Base-by-base conservation (phyloP, 371 early-diverging fungal species). In the Basidiobolus heterosporus region DNA sequence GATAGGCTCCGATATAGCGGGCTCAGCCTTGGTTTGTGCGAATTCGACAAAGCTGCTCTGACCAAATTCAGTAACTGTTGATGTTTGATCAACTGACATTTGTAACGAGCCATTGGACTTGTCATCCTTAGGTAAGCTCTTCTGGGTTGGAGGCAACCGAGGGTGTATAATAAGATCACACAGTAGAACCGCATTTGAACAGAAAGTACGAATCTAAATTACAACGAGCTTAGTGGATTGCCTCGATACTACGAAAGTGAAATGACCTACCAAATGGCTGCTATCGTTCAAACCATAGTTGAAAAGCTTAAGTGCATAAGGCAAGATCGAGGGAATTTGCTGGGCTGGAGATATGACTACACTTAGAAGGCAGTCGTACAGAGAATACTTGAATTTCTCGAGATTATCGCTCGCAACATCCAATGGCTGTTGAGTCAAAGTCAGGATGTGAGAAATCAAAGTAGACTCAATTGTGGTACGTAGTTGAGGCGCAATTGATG, bases 91-190 rank as follows among this genome's bases (percentile, higher is more conserved):
- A 3, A 30, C 5, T 5, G 30, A 30, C 30, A 9, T 3, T 30
- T 30, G 30, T 9, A 30, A 9, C 30, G 5, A 3, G 30, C 9
- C 9, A 9, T 3, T 3, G 9, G 30, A 9, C 30, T 30, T 30
- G 9, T 30, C 30, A 9, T 30, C 30, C 30, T 30, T 30, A 30
- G 30, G 30, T 5, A 9, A 9, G 30, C 5, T 5, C 9, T 30
- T 30, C 9, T 5, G 30, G 30, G 30, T 30, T 24, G 78, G 75
- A 45, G 78, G 78, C 53, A 78, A 38, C 17, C 75, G 61, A 42
- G 65, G 50, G 46, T 78, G 78, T 47, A 61, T 63, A 20, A 75
- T 63, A 41, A 75, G 45, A 46, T 78, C 78, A 50, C 78, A 78
- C 15, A 71, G 57, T 1, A 61, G 53, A 46, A 72, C 48, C 0